Evolutionary conservation across 176 grass and related monocot species (phyloP).

Genomic region (Musa beccarii): DNA sequence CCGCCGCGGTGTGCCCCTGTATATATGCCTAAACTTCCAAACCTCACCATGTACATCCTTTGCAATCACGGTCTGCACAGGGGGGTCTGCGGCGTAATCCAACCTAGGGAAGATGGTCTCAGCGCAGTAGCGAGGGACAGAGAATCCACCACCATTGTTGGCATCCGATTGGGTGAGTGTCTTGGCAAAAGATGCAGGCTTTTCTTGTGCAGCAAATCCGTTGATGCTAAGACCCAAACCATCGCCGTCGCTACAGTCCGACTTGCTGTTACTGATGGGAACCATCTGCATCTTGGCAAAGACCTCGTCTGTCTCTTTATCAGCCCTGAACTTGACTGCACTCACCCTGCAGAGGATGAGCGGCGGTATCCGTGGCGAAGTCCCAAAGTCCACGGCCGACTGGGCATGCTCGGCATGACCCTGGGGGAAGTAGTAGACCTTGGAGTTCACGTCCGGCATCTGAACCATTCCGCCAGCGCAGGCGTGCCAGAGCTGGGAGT

Average conservation of each 20-base stretch:
- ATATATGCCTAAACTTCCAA: conserved; percentile 93
- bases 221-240: conserved; percentile 10
- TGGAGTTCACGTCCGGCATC: conserved; percentile 61
- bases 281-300: conserved; percentile 56
- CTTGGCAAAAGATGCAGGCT: conserved; percentile 65
- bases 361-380: conserved; percentile 23
- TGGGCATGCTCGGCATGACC: conserved; percentile 84
- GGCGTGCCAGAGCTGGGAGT: conserved; percentile 77
- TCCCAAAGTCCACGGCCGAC: conserved; percentile 24
- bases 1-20: conserved; percentile 80
- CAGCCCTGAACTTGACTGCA: conserved; percentile 55
- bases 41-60: conserved; percentile 67
- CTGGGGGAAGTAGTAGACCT: conserved; percentile 90
- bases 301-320: conserved; percentile 55
- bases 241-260: conserved; percentile 29
- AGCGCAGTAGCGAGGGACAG: conserved; percentile 78
- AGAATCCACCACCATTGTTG: conserved; percentile 87
- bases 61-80: conserved; percentile 52
- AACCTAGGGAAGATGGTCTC: conserved; percentile 77
- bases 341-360: conserved; percentile 52
- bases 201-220: conserved; percentile 30
- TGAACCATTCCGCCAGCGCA: conserved; percentile 85
- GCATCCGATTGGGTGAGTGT: conserved; percentile 90
- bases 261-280: conserved; percentile 31
- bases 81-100: conserved; percentile 54